Conservation (phyloP, 768 basidiomycete species). For the Ephemerocybe angulata region DNA sequence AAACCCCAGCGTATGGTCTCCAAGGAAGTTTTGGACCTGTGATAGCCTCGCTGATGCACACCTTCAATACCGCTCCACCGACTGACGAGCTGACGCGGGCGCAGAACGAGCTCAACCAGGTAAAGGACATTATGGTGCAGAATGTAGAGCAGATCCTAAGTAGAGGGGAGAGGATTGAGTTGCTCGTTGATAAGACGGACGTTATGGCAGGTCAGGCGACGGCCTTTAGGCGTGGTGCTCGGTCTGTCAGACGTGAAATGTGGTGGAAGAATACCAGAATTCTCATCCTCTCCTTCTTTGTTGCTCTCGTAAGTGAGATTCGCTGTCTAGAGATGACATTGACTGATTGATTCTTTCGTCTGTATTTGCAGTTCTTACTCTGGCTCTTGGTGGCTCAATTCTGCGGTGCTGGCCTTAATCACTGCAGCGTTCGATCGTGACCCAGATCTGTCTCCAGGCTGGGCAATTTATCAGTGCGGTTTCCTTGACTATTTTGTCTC, state of each 20-base stretch:
- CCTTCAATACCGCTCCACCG: constrained; percentile 87
- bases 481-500: background rate
- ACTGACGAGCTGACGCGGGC: constrained; percentile 87
- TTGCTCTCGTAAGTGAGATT: constrained; percentile 54
- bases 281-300: constrained; percentile 61
- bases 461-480: background rate
- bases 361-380: constrained; percentile 52
- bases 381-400: constrained; percentile 87
- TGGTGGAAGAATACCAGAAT: constrained; percentile 85
- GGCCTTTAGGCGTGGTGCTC: constrained; percentile 86
- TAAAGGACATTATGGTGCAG: constrained; percentile 98
- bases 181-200: constrained; percentile 96
- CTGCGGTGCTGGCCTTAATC: constrained; percentile 79
- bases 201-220: constrained; percentile 92
- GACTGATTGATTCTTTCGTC: background rate
- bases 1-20: constrained; percentile 57
- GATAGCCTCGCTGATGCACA: constrained; percentile 74
- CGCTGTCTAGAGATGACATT: background rate
- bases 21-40: constrained; percentile 71
- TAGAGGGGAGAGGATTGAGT: constrained; percentile 91
- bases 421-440: constrained; percentile 42
- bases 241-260: constrained; percentile 79
- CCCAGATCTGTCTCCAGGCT: background rate
- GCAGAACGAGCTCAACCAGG: constrained; percentile 81
- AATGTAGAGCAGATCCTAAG: constrained; percentile 96